These are phyloP conservation scores for Phytophthora vignae DNA, from an alignment of 352 stramenopile species.

Conservation along the genomic window DNA sequence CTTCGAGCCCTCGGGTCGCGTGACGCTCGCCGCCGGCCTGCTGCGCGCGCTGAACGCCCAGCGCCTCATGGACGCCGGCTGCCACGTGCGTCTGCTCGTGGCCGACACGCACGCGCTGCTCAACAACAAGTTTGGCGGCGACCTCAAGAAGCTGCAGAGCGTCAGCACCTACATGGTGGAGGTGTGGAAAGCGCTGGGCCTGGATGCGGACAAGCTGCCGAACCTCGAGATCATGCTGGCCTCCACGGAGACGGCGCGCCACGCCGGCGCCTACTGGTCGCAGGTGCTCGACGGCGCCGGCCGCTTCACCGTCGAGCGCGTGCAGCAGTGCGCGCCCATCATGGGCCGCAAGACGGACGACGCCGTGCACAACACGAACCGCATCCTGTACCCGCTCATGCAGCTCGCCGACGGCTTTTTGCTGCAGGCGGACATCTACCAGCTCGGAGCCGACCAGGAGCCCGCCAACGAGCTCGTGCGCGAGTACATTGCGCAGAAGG, in stretches of 20 bases:
- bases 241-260: conserved; percentile 93
- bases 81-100: conserved; percentile 98
- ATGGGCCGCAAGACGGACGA: conserved; percentile 95
- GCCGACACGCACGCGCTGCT: conserved; percentile 99
- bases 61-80: conserved; percentile 90
- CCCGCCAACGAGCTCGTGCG: conserved; percentile 96
- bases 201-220: conserved; percentile 89
- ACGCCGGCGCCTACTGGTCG: conserved; percentile 93
- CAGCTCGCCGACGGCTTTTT: conserved; percentile 99
- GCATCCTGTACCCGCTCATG: conserved; percentile 97
- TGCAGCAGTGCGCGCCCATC: conserved; percentile 98
- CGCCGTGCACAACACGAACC: conserved; percentile 91
- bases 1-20: conserved; percentile 98
- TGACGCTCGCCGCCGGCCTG: conserved; percentile 98
- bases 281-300: conserved; percentile 93
- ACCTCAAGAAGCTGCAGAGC: conserved; percentile 97
- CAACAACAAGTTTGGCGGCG: conserved; percentile 99
- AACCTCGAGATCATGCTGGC: conserved; percentile 98
- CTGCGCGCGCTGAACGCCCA: conserved; percentile 96
- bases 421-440: conserved; percentile 98
- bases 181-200: conserved; percentile 98
- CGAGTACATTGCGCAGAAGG: conserved; percentile 96
- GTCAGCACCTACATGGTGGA: conserved; percentile 98
- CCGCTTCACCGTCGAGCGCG: conserved; percentile 90
- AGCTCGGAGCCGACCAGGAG: conserved; percentile 98